Conservation (phyloP, 179 eudicot species). For the Beta corolliflora region DNA sequence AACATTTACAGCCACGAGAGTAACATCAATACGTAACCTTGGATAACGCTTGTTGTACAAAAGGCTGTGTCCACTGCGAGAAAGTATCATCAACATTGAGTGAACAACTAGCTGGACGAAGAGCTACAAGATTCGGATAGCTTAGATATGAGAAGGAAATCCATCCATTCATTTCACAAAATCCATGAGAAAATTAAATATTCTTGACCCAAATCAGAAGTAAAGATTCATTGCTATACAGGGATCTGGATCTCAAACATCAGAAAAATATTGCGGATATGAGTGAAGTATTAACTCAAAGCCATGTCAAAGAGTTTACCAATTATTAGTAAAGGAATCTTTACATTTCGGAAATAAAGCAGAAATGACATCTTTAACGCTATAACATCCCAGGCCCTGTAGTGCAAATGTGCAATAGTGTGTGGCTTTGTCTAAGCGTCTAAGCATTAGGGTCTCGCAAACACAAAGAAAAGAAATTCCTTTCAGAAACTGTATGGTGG, state of each 20-base stretch:
- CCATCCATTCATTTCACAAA: background rate
- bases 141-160: background rate
- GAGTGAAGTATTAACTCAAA: no score
- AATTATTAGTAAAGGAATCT: background rate
- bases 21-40: slow-evolving; percentile 50
- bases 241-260: background rate
- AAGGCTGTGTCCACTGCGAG: slow-evolving; percentile 76
- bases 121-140: slow-evolving; percentile 51
- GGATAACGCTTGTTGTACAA: slow-evolving; percentile 70
- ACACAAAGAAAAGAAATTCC: background rate
- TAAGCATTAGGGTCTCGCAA: background rate
- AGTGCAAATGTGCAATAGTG: background rate
- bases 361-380: background rate
- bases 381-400: background rate
- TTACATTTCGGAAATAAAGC: background rate
- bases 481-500: background rate
- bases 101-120: slow-evolving; percentile 64
- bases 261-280: background rate
- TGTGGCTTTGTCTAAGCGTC: background rate
- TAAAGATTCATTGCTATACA: background rate
- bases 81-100: slow-evolving; percentile 64
- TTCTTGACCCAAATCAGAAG: background rate
- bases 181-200: background rate
- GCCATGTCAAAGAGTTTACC: background rate
- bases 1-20: background rate